Percentiles rank a stretch among this genome's conserved stretches.
Conservation (phyloP, 192 early-diverging fungal species). For the Coemansia furcata region DNA sequence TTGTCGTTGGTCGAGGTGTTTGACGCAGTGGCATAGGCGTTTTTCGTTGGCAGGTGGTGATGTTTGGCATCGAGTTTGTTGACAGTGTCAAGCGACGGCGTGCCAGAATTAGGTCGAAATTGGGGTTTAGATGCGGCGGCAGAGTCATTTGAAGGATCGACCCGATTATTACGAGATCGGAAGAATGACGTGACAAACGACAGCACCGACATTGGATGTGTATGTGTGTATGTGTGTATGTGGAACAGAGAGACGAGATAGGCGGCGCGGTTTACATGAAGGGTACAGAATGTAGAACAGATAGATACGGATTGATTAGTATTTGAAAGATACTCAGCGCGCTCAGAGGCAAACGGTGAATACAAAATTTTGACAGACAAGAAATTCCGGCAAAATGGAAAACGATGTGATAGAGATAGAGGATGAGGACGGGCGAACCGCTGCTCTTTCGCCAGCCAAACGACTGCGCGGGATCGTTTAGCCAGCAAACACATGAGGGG, state of each 20-base stretch:
- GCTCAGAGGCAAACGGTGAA: neutral
- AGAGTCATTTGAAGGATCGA: conserved; percentile 16
- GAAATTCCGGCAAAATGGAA: conserved; percentile 2
- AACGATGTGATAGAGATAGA: neutral
- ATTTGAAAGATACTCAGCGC: neutral
- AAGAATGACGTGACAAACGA: conserved; percentile 52
- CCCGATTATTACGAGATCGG: conserved; percentile 40
- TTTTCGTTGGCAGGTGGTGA: conserved; percentile 1
- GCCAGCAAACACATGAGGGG: neutral
- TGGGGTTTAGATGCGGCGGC: conserved; percentile 14
- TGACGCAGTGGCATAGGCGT: neutral
- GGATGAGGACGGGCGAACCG: neutral
- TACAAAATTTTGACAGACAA: neutral
- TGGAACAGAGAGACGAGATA: neutral
- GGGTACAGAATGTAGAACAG: neutral
- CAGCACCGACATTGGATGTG: conserved; percentile 42
- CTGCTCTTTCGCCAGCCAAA: neutral
- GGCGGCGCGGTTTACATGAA: neutral
- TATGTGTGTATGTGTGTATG: neutral
- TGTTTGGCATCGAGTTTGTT: conserved; percentile 14
- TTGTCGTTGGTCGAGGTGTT: neutral
- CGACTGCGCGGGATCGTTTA: neutral
- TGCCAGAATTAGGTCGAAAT: conserved; percentile 14
- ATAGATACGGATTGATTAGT: neutral
- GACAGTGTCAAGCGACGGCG: conserved; percentile 13